Base-by-base conservation (phyloP, 305 asterid species). In the Solanum hybrid region DNA sequence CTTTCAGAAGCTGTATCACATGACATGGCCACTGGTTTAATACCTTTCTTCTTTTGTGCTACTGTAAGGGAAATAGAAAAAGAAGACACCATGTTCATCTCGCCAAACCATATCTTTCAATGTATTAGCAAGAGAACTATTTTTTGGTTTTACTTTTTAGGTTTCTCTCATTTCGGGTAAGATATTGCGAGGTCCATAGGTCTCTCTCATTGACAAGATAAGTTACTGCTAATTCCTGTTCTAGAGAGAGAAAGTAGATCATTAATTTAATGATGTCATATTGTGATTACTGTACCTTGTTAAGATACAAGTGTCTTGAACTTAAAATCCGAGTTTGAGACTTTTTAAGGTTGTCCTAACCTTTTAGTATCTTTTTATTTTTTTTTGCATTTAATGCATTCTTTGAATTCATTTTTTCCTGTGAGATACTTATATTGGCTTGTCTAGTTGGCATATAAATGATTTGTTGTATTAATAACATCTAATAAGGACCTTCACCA, bases 21-120 rank as follows among this genome's bases (percentile, higher is more conserved):
- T 88, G 99, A 97, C 94, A 78, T 92, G 68, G 92, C 94, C 68
- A 90, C 94, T 89, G 99, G 98, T 93, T 92, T 96, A 94, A 93
- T 96, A 91, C 99, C 99, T 90, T 95, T 97, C 95, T 97, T 97
- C 97, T 92, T 96, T 90, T 95, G 99, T 93, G 98, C 98, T 90
- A 95, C 99, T 90, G 99, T 97, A 96, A 96, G 99, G 90, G 91
- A 91, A 90, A 76, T 79, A 86, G 45, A 89, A 45, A 90, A 90
- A 37, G 37, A 51, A 37, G 38, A 34, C 12, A 76, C 61, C 26
- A 29, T 84, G 61, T 89, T 17, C 65, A 78, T 61, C 90, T 89
- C 31, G 77, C 70, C 37, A 51, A 37, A 65, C 37, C 90, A 79
- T 89, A 20, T 33, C 79, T 38, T 89, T 15, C 39, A 89, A 45